These are phyloP conservation scores for Penicillium subrubescens DNA, from an alignment of 495 filamentous ascomycete genomes.

Conservation along the genomic window DNA sequence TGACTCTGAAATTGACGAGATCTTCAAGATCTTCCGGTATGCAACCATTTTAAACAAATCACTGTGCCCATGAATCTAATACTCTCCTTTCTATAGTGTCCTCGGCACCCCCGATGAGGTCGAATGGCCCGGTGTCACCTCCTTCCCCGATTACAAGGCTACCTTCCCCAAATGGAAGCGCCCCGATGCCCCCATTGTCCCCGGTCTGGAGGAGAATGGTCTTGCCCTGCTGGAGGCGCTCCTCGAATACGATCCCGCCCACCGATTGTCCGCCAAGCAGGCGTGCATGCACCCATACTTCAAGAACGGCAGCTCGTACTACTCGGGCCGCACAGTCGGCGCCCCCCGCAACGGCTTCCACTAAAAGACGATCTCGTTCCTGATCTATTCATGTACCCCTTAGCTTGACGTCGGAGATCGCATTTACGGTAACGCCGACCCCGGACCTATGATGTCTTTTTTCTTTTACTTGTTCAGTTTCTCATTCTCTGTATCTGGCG, in stretches of 20 bases:
- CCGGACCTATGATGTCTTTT: conserved; percentile 14
- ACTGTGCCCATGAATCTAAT: background rate
- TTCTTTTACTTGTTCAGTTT: conserved; percentile 9
- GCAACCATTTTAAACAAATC: conserved; percentile 15
- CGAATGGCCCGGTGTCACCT: conserved; percentile 93
- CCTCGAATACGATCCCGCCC: conserved; percentile 92
- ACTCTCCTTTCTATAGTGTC: conserved; percentile 53
- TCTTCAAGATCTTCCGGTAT: conserved; percentile 98
- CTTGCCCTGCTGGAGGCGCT: conserved; percentile 87
- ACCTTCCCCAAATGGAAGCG: conserved; percentile 96
- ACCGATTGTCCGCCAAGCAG: conserved; percentile 93
- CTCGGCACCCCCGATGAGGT: conserved; percentile 90
- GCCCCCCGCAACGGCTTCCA: conserved; percentile 46
- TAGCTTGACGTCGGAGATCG: conserved; percentile 21
- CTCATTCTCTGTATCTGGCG: conserved; percentile 37
- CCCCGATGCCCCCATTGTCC: conserved; percentile 61
- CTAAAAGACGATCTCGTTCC: conserved; percentile 22
- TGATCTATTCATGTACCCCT: conserved; percentile 24
- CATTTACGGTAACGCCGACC: conserved; percentile 5
- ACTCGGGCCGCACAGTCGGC: conserved; percentile 44
- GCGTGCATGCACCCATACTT: conserved; percentile 94
- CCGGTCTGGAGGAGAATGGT: conserved; percentile 71
- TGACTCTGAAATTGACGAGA: conserved; percentile 98
- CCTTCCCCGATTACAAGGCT: conserved; percentile 95
- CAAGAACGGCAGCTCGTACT: conserved; percentile 61